A percentile compares a stretch with the other conserved stretches of the same genome.
phyloP scores from a whole-genome alignment of 2,329 filamentous ascomycete species.

The Aspergillus amoenus region DNA sequence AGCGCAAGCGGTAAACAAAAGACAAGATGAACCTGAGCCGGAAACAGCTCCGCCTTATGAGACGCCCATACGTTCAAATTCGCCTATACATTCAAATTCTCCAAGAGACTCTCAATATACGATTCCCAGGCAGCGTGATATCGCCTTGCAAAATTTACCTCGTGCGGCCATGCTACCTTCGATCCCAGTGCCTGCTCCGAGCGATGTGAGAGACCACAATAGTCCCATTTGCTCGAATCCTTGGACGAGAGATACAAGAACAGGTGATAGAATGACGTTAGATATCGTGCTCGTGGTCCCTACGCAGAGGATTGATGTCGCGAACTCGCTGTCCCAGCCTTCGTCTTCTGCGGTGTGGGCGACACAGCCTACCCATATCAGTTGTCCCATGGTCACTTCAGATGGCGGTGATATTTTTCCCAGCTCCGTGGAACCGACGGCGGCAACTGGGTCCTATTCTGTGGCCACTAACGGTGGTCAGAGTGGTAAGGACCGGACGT shows the following conservation, averaged over 20 bases:
- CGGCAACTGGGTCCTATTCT: not conserved
- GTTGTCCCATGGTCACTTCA: not conserved
- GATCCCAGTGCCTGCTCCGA: not conserved
- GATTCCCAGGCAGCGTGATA: not conserved
- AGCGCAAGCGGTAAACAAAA: not conserved
- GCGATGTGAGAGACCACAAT: not conserved
- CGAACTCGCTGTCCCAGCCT: not conserved
- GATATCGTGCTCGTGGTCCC: conserved; percentile 5
- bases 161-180: not conserved
- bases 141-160: not conserved
- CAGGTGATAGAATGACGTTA: not conserved
- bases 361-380: not conserved
- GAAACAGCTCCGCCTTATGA: not conserved
- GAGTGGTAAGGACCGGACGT: not conserved
- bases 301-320: not conserved
- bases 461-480: not conserved
- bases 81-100: not conserved
- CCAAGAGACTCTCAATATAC: not conserved
- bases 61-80: not conserved
- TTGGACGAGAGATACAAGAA: not conserved
- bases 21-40: no score
- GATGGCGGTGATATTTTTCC: not conserved
- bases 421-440: not conserved
- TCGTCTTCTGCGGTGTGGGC: not conserved
- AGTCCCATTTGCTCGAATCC: conserved; percentile 5